These are phyloP conservation scores for Pleurotus giganteus DNA, from an alignment of 768 basidiomycete species.

Conservation along the genomic window DNA sequence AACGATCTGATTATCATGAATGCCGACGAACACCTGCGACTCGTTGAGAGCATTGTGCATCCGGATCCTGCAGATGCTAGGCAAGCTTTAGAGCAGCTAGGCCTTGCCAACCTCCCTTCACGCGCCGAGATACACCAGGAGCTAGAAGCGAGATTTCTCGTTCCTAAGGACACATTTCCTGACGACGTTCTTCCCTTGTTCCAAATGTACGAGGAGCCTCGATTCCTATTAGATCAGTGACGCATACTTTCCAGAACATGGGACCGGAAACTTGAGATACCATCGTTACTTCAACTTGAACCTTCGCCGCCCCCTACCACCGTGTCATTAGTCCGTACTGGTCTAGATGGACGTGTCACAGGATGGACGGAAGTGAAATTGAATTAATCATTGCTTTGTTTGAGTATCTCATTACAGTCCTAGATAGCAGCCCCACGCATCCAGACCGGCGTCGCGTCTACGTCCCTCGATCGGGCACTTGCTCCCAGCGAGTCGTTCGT, in stretches of 20 bases:
- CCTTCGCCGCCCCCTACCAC: constrained; percentile 77
- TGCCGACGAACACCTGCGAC: constrained; percentile 23
- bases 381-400: neutral
- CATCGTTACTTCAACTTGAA: constrained; percentile 59
- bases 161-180: constrained; percentile 66
- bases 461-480: constrained; percentile 82
- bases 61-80: constrained; percentile 39
- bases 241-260: constrained; percentile 55
- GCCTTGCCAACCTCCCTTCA: constrained; percentile 56
- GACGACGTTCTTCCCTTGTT: constrained; percentile 75
- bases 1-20: constrained; percentile 32
- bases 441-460: constrained; percentile 78
- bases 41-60: constrained; percentile 47
- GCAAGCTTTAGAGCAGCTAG: constrained; percentile 50
- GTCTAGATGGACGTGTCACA: constrained; percentile 75
- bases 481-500: constrained; percentile 81
- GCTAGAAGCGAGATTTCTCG: constrained; percentile 73
- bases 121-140: constrained; percentile 58
- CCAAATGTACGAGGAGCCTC: constrained; percentile 65
- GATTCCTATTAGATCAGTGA: constrained; percentile 12
- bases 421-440: constrained; percentile 56
- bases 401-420: constrained; percentile 2
- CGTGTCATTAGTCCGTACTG: constrained; percentile 70
- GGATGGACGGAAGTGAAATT: constrained; percentile 74
- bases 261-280: constrained; percentile 58